Base-by-base conservation (phyloP, 2,329 filamentous ascomycete genomes). In the Lachnellula subtilissima region DNA sequence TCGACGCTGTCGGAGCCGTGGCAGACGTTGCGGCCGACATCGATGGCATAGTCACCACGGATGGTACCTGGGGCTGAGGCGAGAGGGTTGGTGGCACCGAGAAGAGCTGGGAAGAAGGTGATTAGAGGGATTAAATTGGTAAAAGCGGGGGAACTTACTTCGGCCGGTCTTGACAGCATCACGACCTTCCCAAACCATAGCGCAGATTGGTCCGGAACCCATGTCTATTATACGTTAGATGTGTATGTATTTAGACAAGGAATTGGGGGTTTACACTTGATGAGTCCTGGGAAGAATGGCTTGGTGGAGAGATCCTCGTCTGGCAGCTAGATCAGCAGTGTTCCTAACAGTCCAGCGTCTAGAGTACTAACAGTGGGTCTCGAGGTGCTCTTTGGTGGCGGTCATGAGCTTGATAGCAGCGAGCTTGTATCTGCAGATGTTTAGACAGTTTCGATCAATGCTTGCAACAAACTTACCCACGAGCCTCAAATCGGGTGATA, bases 161-260 rank as follows among this genome's bases (percentile, higher is more conserved):
- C 94, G 93, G 78, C 94, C 94, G 69, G 92, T 97, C 89, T 97
- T 97, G 85, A 97, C 92, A 77, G 87, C 94, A 73, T 99, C 92
- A 84, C 89, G 89, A 74, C 94, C 94, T 80, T 99, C 92, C 94
- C 94, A 99, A 79, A 99, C 88, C 93, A 97, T 99, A 82, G 94
- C 94, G 83, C 84, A 88, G 81, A 99, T 93, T 76, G 94, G 94
- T 75, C 94, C 94, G 76, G 87, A 92, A 76, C 85, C 81, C 94
- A 97, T 99, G 86, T 97, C 91, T 96, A 65, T 61, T 28, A 55
- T 39, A 51, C 63, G 59, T 72, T 63, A 66, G 61, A 48, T 52
- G 17, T 40, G 14, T 15, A 40, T 39, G 57, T 70, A 37, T 65
- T 61, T 40, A 52, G 6, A 50, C 32, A 37, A 46, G 19, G 28